phyloP scores from a whole-genome alignment of 176 grass and related monocot species.

The Dactylis glomerata region DNA sequence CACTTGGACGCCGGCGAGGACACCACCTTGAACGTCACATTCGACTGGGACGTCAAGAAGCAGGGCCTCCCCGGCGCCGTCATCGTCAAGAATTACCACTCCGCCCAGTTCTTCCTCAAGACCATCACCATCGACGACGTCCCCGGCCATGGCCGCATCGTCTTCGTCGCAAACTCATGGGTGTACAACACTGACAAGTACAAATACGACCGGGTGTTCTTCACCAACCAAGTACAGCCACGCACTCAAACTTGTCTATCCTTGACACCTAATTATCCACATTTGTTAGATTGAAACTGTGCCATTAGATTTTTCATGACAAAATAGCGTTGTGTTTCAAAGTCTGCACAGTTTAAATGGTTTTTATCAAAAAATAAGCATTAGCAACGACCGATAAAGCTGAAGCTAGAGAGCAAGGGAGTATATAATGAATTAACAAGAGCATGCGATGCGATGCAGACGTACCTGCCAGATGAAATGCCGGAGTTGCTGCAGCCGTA shows the following conservation, averaged over 20 bases:
- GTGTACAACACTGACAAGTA: slow-evolving; percentile 23
- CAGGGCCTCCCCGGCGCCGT: slow-evolving; percentile 11
- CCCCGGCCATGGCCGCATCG: background rate
- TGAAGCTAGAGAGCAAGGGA: too few species aligned
- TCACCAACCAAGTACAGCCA: slow-evolving; percentile 25
- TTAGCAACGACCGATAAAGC: too few species aligned
- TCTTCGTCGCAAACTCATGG: slow-evolving; percentile 35
- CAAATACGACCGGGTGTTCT: slow-evolving; percentile 30
- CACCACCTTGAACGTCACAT: background rate
- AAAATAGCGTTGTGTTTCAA: too few species aligned
- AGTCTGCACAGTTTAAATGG: too few species aligned
- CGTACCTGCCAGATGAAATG: background rate
- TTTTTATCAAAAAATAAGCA: too few species aligned
- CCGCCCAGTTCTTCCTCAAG: slow-evolving; percentile 31
- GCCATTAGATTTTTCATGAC: too few species aligned
- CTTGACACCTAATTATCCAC: too few species aligned
- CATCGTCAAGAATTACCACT: slow-evolving; percentile 27
- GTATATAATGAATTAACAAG: background rate
- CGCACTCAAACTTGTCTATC: too few species aligned
- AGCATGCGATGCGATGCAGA: background rate
- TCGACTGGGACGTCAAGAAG: slow-evolving; percentile 20
- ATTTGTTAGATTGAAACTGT: too few species aligned
- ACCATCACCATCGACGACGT: slow-evolving; percentile 20
- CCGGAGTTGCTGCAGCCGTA: background rate
- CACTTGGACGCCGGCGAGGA: background rate